Conservation (phyloP, 2,329 filamentous ascomycete species). For the Fusarium equiseti region DNA sequence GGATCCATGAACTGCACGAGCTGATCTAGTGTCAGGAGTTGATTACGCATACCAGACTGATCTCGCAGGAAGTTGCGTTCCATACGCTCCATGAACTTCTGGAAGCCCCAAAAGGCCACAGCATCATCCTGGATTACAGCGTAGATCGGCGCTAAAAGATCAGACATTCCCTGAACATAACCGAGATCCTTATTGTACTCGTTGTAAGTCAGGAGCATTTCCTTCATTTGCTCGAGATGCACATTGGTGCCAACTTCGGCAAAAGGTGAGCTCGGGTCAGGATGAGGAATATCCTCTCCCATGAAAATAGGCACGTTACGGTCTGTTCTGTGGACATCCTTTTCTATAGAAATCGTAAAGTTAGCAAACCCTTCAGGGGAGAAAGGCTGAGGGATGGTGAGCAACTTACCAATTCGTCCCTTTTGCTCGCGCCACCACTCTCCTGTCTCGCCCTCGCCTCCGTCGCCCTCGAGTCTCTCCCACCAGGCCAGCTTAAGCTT, state of each 20-base stretch:
- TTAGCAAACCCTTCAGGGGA: constrained; percentile 1
- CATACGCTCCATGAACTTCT: constrained; percentile 97
- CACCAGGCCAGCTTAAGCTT: constrained; percentile 96
- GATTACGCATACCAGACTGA: constrained; percentile 94
- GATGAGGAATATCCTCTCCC: constrained; percentile 95
- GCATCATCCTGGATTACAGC: constrained; percentile 98
- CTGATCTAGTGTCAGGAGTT: constrained; percentile 91
- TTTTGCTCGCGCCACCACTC: constrained; percentile 99
- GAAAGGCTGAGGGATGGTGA: constrained; percentile 22
- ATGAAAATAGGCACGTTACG: constrained; percentile 94
- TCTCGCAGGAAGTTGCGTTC: constrained; percentile 96
- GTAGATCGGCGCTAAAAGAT: constrained; percentile 94
- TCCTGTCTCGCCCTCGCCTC: constrained; percentile 81
- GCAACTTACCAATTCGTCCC: constrained; percentile 84
- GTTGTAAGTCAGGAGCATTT: constrained; percentile 98
- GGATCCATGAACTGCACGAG: constrained; percentile 98
- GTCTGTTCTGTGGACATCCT: constrained; percentile 97
- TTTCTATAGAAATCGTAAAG: constrained; percentile 72
- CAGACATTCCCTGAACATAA: constrained; percentile 99
- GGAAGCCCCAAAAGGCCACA: constrained; percentile 96
- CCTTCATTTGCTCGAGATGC: constrained; percentile 98
- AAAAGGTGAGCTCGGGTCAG: constrained; percentile 95
- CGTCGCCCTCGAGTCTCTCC: constrained; percentile 88
- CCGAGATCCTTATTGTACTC: constrained; percentile 96
- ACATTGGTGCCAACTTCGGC: constrained; percentile 94